Evolutionary conservation across 31 red algal genomes (phyloP), one percentile per base, ranked within the genome.

Genomic region (Endocladia muricata): DNA sequence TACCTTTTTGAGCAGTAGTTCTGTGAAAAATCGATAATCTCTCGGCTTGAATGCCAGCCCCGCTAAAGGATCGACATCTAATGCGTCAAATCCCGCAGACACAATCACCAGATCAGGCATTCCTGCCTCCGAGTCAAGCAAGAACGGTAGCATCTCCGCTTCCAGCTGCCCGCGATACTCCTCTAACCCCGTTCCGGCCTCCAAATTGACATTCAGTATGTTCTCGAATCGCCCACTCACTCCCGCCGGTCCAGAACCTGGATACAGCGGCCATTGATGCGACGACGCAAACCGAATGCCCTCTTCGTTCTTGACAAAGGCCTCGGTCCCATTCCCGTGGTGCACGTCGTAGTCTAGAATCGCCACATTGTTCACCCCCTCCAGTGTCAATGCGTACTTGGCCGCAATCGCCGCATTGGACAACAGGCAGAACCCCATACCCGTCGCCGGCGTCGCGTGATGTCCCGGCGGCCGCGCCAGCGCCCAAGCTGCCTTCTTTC

Each of bases 331-430:
- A 36, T 99, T 99, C 5, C 96, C 96, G n/a, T 95, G 92, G 51
- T 99, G 96, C 21, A 99, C 96, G 48, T 99, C 96, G 59, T 71
- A 99, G 56, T 99, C 96, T 1, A 99, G 56, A 48, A 99, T 93
- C n/a, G 76, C 88, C 1, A 99, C 85, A n/a, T 66, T 65, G 22
- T 36, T 31, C 38, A 90, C 76, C 22, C 64, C 63, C 33, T 67
- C 26, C 48, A 55, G 54, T 1, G 37, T 67, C 36, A 95, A 70
- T 23, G 92, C 96, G 55, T 94, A 83, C 30, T 74, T 81, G 9
- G 92, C 93, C 15, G 88, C 96, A 68, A 99, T 95, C 3, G 88
- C 96, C 55, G 85, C 91, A 75, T 99, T 95, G 25, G 82, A 83
- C 13, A 99, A 62, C 48, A 99, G 43, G 78, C 96, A 99, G 66